Conservation (phyloP, 2,329 filamentous ascomycete species). For the Reticulascus tulasneorum region DNA sequence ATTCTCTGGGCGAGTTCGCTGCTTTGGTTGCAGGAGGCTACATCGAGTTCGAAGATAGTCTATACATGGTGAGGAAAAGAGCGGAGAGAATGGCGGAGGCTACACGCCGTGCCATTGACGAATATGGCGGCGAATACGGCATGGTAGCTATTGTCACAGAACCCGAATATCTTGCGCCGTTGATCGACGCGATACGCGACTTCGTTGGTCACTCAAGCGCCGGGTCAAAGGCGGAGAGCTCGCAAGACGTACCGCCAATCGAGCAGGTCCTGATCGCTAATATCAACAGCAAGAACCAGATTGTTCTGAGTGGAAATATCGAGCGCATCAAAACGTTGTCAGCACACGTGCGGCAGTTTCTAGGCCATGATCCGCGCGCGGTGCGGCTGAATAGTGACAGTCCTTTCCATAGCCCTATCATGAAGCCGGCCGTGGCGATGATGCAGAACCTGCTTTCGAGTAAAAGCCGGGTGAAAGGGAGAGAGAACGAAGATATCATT, state of each 20-base stretch:
- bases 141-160: constrained; percentile 94
- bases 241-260: constrained; percentile 67
- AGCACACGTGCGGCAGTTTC: constrained; percentile 81
- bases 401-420: constrained; percentile 88
- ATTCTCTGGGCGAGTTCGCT: constrained; percentile 90
- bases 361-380: constrained; percentile 84
- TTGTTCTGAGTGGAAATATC: constrained; percentile 86
- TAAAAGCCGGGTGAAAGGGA: constrained; percentile 50
- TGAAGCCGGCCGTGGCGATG: constrained; percentile 75
- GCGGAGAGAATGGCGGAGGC: constrained; percentile 82
- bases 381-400: constrained; percentile 83
- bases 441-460: constrained; percentile 66
- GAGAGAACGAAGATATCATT: constrained; percentile 60
- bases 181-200: constrained; percentile 72
- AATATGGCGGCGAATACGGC: constrained; percentile 77
- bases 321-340: constrained; percentile 76
- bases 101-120: constrained; percentile 59
- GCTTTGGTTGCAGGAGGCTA: constrained; percentile 83
- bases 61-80: constrained; percentile 71
- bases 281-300: constrained; percentile 93
- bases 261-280: constrained; percentile 89
- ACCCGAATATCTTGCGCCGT: constrained; percentile 63
- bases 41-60: constrained; percentile 70
- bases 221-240: constrained; percentile 65
- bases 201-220: constrained; percentile 68